phyloP scores from a whole-genome alignment of 345 rosid species.

The Mangifera indica region DNA sequence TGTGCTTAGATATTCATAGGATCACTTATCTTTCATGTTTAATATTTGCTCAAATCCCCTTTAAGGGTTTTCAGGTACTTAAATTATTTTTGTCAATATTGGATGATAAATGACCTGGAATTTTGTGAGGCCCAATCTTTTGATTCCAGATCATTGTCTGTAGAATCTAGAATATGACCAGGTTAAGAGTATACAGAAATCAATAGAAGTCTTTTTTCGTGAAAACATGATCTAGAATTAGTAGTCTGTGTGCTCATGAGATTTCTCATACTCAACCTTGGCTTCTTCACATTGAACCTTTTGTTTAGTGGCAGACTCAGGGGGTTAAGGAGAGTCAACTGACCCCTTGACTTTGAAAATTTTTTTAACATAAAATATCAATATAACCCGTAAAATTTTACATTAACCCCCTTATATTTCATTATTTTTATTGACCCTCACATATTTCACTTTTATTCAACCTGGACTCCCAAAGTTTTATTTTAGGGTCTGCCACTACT shows the following conservation, averaged over 20 bases:
- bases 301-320: too few species aligned
- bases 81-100: neutral
- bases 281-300: too few species aligned
- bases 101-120: neutral
- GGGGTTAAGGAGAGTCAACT: too few species aligned
- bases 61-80: neutral
- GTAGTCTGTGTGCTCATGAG: neutral
- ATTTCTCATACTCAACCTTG: neutral
- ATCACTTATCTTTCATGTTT: conserved; percentile 2
- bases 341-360: too few species aligned
- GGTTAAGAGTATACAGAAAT: neutral
- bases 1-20: neutral
- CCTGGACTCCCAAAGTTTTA: too few species aligned
- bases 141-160: neutral
- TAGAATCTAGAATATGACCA: neutral
- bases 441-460: too few species aligned
- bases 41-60: neutral
- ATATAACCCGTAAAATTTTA: too few species aligned
- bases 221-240: neutral
- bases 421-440: too few species aligned
- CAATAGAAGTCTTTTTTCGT: neutral
- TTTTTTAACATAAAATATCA: too few species aligned
- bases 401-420: too few species aligned
- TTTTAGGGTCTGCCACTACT: too few species aligned
- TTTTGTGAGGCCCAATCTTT: neutral